Conservation (phyloP, 2,329 filamentous ascomycete species). For the Fusarium subtropicale region DNA sequence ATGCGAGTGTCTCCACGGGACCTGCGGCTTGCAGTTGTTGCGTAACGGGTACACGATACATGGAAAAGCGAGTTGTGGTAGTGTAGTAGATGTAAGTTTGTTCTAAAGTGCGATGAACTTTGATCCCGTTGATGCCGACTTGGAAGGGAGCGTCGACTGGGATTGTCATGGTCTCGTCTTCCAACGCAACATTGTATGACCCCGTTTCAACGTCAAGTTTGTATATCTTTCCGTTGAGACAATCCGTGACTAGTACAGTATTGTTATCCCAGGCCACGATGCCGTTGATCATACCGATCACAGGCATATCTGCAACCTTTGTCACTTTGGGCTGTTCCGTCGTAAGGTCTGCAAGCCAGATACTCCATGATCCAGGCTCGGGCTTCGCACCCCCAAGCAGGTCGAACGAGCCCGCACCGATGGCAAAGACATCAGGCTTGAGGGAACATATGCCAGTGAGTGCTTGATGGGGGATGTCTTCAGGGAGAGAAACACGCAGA, state of each 20-base stretch:
- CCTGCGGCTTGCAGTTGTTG: constrained; percentile 15
- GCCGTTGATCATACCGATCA: constrained; percentile 33
- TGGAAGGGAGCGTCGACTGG: constrained; percentile 21
- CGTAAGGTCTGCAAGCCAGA: constrained; percentile 39
- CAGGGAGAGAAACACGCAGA: constrained; percentile 14
- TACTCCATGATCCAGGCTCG: constrained; percentile 23
- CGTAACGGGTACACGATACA: constrained; percentile 33
- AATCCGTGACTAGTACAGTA: constrained; percentile 36
- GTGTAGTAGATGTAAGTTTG: constrained; percentile 36
- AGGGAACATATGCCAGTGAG: constrained; percentile 39
- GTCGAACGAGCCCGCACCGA: constrained; percentile 34
- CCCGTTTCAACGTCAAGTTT: constrained; percentile 26
- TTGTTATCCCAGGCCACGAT: constrained; percentile 38
- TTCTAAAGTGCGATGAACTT: constrained; percentile 25
- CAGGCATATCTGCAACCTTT: constrained; percentile 14
- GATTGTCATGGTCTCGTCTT: constrained; percentile 34
- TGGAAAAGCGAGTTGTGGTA: constrained; percentile 31
- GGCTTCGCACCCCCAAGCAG: constrained; percentile 18
- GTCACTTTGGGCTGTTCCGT: constrained; percentile 10
- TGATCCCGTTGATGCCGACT: constrained; percentile 39
- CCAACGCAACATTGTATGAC: constrained; percentile 22
- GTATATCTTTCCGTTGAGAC: constrained; percentile 36
- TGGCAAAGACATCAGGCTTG: constrained; percentile 34
- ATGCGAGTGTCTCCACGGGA: constrained; percentile 25
- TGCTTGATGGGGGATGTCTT: constrained; percentile 9